Conservation (phyloP, 306 rosid genomes). For the Inga oerstediana region DNA sequence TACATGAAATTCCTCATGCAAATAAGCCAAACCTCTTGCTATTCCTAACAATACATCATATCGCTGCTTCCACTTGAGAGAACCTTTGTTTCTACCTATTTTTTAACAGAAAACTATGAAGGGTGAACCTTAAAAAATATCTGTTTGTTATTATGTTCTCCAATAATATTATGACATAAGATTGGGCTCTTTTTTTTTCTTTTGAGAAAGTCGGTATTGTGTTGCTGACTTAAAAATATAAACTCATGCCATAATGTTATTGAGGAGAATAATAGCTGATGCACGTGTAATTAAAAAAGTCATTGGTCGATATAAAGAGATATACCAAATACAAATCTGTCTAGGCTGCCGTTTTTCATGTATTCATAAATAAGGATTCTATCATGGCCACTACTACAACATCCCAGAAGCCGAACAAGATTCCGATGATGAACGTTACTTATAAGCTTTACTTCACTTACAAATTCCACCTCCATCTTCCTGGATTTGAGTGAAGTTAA, state of each 20-base stretch:
- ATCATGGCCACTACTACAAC: neutral
- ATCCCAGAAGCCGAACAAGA: neutral
- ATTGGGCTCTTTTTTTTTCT: neutral
- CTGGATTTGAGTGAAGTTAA: neutral
- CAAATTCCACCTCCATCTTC: neutral
- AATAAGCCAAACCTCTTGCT: neutral
- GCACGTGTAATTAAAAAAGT: neutral
- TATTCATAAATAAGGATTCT: neutral
- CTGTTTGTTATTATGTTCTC: neutral
- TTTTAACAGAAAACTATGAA: neutral
- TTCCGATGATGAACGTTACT: neutral
- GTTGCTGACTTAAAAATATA: neutral
- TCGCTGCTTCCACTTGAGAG: neutral
- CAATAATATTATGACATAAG: neutral
- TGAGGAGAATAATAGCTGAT: too few species aligned
- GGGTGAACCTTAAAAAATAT: neutral
- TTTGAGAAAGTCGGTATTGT: neutral
- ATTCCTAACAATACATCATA: neutral
- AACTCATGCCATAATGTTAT: neutral
- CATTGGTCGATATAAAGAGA: neutral
- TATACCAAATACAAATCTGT: neutral
- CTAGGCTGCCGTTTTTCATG: neutral
- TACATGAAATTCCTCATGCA: neutral
- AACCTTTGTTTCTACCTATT: neutral
- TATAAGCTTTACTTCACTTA: neutral